Base-by-base conservation (phyloP, 2,329 filamentous ascomycete genomes). In the Ophiostoma sp. region DNA sequence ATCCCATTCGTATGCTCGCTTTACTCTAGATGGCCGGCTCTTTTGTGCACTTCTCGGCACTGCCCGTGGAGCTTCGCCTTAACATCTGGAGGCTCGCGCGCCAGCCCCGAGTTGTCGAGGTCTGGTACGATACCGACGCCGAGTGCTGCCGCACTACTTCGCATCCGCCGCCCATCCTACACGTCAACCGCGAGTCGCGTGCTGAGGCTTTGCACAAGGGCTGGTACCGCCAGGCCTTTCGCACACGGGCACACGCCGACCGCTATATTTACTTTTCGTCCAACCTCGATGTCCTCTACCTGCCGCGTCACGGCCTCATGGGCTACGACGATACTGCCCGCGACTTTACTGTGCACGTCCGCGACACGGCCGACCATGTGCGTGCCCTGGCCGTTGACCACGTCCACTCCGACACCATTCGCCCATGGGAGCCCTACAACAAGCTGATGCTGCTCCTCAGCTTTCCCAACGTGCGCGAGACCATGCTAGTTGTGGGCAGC, bases 391-490 rank as follows among this genome's bases (percentile, higher is more conserved):
- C 81, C 2, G 76, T 83, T 64, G 81, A 83, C 72, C 79, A 82
- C 68, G 80, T 83, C 45, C 76, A 76, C 41, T 74, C 78, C 16
- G 75, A 78, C 45, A 76, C 82, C 66, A 79, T 81, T 65, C 75
- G 80, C 47, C 81, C 81, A 16, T 83, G 81, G 81, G 81, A 83
- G 75, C 79, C 79, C 11, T 83, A 83, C 75, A 82, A 81, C 75
- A 83, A 83, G 74, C 80, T 81, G 44, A 76, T 77, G 38, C 73
- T 83, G 58, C 76, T 83, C 66, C 75, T 79, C 63, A 78, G 77
- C 67, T 82, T 82, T 65, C 76, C 76, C 2, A 73, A 76, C 40
- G 73, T 79, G 42, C 72, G 76, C 70, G 76, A 80, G 73, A 76
- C 79, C 58, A 77, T 77, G 64, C 67, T 81, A 12, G 76, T 81